phyloP scores from a whole-genome alignment of 1,284 basidiomycete species.

The Xerocomus nothofagi region DNA sequence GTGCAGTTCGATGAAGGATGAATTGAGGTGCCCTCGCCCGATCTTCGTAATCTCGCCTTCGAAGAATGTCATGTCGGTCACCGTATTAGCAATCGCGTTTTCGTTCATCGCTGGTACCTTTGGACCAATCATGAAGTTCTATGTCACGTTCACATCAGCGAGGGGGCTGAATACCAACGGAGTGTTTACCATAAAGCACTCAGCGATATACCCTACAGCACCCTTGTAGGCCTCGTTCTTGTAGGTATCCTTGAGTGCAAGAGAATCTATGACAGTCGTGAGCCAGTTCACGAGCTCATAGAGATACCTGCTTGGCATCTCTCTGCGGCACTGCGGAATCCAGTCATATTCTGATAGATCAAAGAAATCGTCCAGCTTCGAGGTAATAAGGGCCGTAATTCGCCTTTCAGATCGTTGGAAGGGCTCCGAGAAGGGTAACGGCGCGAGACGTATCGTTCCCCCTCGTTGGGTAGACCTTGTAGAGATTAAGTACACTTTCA shows the following conservation, averaged over 20 bases:
- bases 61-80: constrained; percentile 83
- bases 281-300: constrained; percentile 97
- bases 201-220: constrained; percentile 84
- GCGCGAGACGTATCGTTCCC: constrained; percentile 73
- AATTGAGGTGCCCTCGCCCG: constrained; percentile 66
- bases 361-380: constrained; percentile 97
- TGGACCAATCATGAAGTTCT: constrained; percentile 79
- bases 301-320: constrained; percentile 87
- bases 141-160: constrained; percentile 8
- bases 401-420: constrained; percentile 73
- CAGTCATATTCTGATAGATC: constrained; percentile 95
- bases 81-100: constrained; percentile 79
- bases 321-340: constrained; percentile 69
- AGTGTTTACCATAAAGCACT: constrained; percentile 73
- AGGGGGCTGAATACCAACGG: neutral
- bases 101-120: constrained; percentile 87
- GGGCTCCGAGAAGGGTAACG: constrained; percentile 68
- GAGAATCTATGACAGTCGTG: constrained; percentile 92
- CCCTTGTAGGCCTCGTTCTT: constrained; percentile 88
- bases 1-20: constrained; percentile 82
- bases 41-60: constrained; percentile 79
- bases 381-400: constrained; percentile 82
- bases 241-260: constrained; percentile 80
- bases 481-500: neutral
- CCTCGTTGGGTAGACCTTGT: constrained; percentile 81